phyloP scores from a whole-genome alignment of 495 filamentous ascomycete genomes.

The Bryoglossum gracile region DNA sequence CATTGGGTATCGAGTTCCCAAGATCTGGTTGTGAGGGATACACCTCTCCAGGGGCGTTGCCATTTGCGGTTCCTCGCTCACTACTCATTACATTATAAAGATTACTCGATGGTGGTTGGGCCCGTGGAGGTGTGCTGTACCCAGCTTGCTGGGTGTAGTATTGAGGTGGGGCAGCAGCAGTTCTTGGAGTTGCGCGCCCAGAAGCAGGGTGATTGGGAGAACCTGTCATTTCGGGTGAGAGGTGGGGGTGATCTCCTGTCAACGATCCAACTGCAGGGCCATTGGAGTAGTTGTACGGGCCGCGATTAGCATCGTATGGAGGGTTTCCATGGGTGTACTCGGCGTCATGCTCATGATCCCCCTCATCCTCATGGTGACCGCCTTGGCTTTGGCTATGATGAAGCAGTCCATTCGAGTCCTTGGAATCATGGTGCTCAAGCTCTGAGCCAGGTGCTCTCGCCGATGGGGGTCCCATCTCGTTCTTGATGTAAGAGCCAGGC shows the following conservation, averaged over 20 bases:
- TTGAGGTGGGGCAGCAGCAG: constrained; percentile 53
- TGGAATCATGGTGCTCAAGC: constrained; percentile 58
- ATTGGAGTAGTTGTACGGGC: constrained; percentile 67
- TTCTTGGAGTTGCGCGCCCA: constrained; percentile 81
- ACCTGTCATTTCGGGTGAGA: constrained; percentile 77
- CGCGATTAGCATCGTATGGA: constrained; percentile 59
- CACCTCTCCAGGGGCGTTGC: constrained; percentile 51
- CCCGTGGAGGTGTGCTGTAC: constrained; percentile 73
- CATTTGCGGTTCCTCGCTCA: constrained; percentile 65
- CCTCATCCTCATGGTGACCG: constrained; percentile 52
- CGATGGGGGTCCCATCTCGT: constrained; percentile 86
- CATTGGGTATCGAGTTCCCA: constrained; percentile 52
- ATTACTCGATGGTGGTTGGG: constrained; percentile 60
- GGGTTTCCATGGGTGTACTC: constrained; percentile 76
- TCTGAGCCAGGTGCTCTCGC: constrained; percentile 49
- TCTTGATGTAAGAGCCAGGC: constrained; percentile 71
- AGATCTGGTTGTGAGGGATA: constrained; percentile 58
- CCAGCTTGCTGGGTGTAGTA: constrained; percentile 68
- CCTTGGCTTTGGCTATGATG: constrained; percentile 47
- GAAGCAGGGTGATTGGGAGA: constrained; percentile 84
- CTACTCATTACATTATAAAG: constrained; percentile 89
- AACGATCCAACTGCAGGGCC: constrained; percentile 56
- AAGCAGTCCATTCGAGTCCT: constrained; percentile 56
- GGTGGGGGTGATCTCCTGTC: constrained; percentile 68
- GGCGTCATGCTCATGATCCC: constrained; percentile 66